These are phyloP conservation scores for Stagonosporopsis vannaccii DNA, from an alignment of 2,329 filamentous ascomycete genomes.

Conservation along the genomic window DNA sequence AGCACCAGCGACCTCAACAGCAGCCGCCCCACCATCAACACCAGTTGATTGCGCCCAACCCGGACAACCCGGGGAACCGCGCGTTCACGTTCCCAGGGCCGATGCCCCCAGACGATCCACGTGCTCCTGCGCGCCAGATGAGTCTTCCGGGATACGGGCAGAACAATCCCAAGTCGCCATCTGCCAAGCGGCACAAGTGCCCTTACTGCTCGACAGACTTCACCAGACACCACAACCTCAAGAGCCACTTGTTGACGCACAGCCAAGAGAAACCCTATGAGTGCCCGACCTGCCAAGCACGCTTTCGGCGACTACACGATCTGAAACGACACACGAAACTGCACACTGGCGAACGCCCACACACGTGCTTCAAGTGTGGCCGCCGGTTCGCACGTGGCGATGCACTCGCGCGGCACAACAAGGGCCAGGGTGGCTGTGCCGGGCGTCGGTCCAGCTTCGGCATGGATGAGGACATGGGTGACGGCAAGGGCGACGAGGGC, in stretches of 20 bases:
- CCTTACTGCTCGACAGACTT: constrained; percentile 97
- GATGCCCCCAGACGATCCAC: constrained; percentile 57
- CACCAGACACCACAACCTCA: constrained; percentile 95
- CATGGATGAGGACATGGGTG: constrained; percentile 72
- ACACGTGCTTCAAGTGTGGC: constrained; percentile 93
- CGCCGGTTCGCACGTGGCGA: constrained; percentile 95
- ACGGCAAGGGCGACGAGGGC: constrained; percentile 60
- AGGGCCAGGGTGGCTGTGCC: constrained; percentile 93
- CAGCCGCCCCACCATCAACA: constrained; percentile 43
- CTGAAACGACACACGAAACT: constrained; percentile 96
- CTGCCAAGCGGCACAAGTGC: constrained; percentile 91
- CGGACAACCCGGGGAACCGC: constrained; percentile 56
- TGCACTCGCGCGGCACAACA: constrained; percentile 91
- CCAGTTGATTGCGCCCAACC: constrained; percentile 46
- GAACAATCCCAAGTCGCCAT: constrained; percentile 71
- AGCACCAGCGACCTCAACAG: constrained; percentile 41
- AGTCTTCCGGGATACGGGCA: constrained; percentile 66
- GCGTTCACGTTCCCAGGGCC: constrained; percentile 71
- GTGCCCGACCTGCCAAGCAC: constrained; percentile 89
- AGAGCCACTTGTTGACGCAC: constrained; percentile 95
- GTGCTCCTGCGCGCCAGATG: constrained; percentile 63
- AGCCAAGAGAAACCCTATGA: constrained; percentile 98
- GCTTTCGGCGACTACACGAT: constrained; percentile 92
- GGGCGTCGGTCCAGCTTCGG: constrained; percentile 87
- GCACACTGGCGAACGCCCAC: constrained; percentile 93